A percentile compares a stretch with the other conserved stretches of the same genome.
These are phyloP conservation scores for Suillus lakei DNA, from an alignment of 768 basidiomycete genomes.

Conservation along the genomic window DNA sequence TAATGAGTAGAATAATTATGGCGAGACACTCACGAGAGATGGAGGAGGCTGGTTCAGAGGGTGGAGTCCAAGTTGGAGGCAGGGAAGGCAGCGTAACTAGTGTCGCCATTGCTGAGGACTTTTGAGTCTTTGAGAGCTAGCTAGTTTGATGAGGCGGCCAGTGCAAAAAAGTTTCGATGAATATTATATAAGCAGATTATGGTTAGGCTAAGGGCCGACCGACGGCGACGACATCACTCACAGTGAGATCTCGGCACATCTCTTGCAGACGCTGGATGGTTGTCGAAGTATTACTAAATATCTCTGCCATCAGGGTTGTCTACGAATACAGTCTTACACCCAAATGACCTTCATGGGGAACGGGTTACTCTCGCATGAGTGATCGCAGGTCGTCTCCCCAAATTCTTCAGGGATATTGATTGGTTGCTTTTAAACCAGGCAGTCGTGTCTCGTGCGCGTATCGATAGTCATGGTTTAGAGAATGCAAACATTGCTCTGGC, in stretches of 20 bases:
- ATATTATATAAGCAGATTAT: constrained; percentile 1
- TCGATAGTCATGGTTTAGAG: background rate
- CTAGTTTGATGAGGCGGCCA: background rate
- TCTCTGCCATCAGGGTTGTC: background rate
- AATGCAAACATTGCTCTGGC: background rate
- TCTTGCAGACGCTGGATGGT: background rate
- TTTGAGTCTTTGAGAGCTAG: background rate
- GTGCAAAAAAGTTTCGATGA: constrained; percentile 8
- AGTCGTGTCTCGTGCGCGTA: background rate
- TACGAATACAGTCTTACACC: background rate
- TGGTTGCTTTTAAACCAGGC: background rate
- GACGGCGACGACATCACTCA: background rate
- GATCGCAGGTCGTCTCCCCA: background rate
- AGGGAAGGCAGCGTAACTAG: constrained; percentile 32
- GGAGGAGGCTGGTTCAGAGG: constrained; percentile 19
- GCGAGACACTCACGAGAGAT: constrained; percentile 31
- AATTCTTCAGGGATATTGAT: background rate
- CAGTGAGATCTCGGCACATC: background rate
- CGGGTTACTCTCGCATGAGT: background rate
- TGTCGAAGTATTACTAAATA: background rate
- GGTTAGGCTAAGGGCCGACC: too few relatives aligned
- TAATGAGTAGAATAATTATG: constrained; percentile 2
- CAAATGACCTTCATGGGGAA: background rate
- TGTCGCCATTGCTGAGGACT: constrained; percentile 25
- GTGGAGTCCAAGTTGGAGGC: constrained; percentile 24